Evolutionary conservation across 257 asterid species (phyloP).

Genomic region (Fraxinus excelsior): DNA sequence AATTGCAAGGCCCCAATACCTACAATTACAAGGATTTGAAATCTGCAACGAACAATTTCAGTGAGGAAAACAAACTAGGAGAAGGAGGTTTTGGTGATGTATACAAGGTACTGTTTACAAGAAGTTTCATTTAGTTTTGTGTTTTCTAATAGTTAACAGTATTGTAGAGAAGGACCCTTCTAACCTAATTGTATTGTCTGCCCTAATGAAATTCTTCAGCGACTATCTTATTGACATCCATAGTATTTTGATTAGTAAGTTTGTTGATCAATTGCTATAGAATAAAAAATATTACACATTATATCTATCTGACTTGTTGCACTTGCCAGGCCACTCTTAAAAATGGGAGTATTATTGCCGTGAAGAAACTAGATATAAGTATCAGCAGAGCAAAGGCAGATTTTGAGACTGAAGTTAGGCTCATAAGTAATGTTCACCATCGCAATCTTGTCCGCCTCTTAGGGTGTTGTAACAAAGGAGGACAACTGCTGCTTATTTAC

Average conservation of each 20-base stretch:
- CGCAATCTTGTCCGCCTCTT: constrained; percentile 80
- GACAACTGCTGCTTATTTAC: constrained; percentile 65
- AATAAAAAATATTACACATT: neutral
- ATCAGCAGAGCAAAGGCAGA: constrained; percentile 62
- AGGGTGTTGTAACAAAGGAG: constrained; percentile 71
- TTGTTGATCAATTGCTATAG: neutral
- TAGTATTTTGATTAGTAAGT: neutral
- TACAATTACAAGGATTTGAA: constrained; percentile 65
- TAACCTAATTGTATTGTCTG: neutral
- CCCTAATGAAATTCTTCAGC: neutral
- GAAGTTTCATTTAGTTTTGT: neutral
- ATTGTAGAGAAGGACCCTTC: neutral
- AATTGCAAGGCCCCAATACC: constrained; percentile 71
- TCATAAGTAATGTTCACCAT: constrained; percentile 85
- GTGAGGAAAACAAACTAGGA: constrained; percentile 71
- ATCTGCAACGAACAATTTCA: constrained; percentile 63
- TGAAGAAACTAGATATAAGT: constrained; percentile 58
- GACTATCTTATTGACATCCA: neutral
- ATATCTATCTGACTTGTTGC: neutral
- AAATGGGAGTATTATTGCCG: constrained; percentile 72
- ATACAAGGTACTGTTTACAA: constrained; percentile 51
- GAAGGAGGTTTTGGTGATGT: constrained; percentile 89
- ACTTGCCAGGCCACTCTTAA: constrained; percentile 61
- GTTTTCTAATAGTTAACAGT: neutral
- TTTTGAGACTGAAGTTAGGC: constrained; percentile 79